Base-by-base conservation (phyloP, 2,329 filamentous ascomycete species). In the Exophiala sp. region DNA sequence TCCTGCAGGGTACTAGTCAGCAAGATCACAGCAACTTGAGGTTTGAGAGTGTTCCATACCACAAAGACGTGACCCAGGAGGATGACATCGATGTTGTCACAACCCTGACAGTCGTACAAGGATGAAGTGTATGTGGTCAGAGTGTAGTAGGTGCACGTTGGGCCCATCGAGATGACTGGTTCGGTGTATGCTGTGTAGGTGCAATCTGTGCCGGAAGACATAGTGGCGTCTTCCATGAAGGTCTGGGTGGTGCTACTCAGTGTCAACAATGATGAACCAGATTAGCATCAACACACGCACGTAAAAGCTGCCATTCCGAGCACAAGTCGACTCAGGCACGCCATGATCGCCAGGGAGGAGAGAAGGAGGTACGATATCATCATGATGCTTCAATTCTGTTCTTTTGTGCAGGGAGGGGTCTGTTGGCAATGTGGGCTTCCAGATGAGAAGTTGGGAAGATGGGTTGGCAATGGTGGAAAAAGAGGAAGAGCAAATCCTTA, bases 71-170 rank as follows among this genome's bases (percentile, higher is more conserved):
- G 40, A 36, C 58, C 45, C 16, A 48, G 34, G 1, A 48, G 43
- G 11, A 45, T 12, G 10, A 54, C 48, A 29, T 62, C 52, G 72
- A 75, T 52, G 76, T 77, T 65, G 6, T 14, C 18, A 46, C 58
- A 60, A 14, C 58, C 58, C 34, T 51, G 44, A 32, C 58, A 60
- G 21, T 60, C 55, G 39, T 55, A 58, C 20, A 53, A 14, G 2
- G 18, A n/a, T 5, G 55, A 58, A 75, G 78, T 12, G 75, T 57
- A 58, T 33, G 55, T 54, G 40, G 57, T 58, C 11, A 51, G 20
- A 8, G 54, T 43, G 48, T 63, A 62, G 55, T 48, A 51, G 34
- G 50, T 60, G 50, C 36, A 54, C 35, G 53, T 59, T 35, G 56
- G 52, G 12, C 52, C 55, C 14, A 36, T 52, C 21, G 39, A 16